Evolutionary conservation across 371 early-diverging fungal genomes (phyloP), one percentile per base, ranked within the genome.

Genomic region (Mortierella polycephala): DNA sequence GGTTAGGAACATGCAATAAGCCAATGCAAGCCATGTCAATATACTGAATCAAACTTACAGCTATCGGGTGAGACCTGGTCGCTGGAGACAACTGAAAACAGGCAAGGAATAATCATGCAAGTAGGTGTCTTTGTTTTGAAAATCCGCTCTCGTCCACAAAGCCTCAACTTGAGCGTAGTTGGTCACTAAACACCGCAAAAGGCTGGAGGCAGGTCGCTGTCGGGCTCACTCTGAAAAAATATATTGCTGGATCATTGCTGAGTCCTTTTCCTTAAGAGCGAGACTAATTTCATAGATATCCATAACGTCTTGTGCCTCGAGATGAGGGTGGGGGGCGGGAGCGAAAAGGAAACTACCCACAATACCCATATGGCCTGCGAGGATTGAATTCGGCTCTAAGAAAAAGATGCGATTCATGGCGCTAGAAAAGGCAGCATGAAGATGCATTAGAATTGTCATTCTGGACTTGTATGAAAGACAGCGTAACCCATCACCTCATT

Each of bases 361-460:
- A 30, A 56, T 63, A 37, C 56, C 23, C 46, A 63, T 23, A 63
- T 56, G 64, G 46, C 21, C 45, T 13, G 7, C 56, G 30, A 63
- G 45, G 4, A 56, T 63, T 55, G 64, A 23, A 14, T 55, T 63
- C 37, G 64, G 44, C 37, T 63, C 64, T 30, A 56, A 56, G 64
- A 63, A 63, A 56, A 63, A 63, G 64, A 63, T 63, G 55, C 64
- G 56, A 23, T 63, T 63, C 54, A 56, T 62, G 10, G 62, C 62
- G 42, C 62, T 62, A 5, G n/a, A 18, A 63, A 54, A 45, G 45
- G 10, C 46, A n/a, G 42, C 18, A 51, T n/a, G n/a, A n/a, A n/a
- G n/a, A n/a, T n/a, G n/a, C n/a, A n/a, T n/a, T 62, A 40, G 59
- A 51, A 6, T 62, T 44, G 16, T 44, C 55, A 54, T 12, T 56